Conservation (phyloP, 202 grass and related monocot species). For the Eragrostis tef region DNA sequence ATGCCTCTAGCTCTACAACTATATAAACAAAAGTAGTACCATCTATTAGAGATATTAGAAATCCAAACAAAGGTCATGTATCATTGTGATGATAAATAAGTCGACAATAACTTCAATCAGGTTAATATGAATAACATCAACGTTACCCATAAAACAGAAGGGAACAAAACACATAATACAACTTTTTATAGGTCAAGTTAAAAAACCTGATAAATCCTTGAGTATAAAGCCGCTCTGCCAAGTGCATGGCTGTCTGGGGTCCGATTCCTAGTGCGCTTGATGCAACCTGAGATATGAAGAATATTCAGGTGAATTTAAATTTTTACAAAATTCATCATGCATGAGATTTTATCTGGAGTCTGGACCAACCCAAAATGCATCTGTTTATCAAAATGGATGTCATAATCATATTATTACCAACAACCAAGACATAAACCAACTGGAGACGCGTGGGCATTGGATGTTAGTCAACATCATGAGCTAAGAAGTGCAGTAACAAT, state of each 20-base stretch:
- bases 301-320: constrained; percentile 36
- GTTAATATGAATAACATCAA: constrained; percentile 14
- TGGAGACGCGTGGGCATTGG: not conserved
- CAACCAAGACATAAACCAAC: not conserved
- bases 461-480: constrained; percentile 32
- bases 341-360: constrained; percentile 17
- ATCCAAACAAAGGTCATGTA: not conserved
- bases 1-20: not conserved
- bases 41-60: not conserved
- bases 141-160: not conserved
- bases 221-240: constrained; percentile 87
- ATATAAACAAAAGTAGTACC: constrained; percentile 16
- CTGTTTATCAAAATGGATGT: constrained; percentile 18
- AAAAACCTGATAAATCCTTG: constrained; percentile 96
- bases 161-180: not conserved
- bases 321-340: constrained; percentile 1
- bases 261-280: constrained; percentile 89
- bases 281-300: constrained; percentile 67
- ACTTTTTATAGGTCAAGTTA: constrained; percentile 19
- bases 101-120: constrained; percentile 30
- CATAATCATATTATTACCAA: constrained; percentile 14
- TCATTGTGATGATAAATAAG: constrained; percentile 13
- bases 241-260: constrained; percentile 89
- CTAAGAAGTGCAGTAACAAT: not conserved
- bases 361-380: constrained; percentile 2